Conservation (phyloP, 164 flowering plant genomes). For the Magnolia kwangsiensis region DNA sequence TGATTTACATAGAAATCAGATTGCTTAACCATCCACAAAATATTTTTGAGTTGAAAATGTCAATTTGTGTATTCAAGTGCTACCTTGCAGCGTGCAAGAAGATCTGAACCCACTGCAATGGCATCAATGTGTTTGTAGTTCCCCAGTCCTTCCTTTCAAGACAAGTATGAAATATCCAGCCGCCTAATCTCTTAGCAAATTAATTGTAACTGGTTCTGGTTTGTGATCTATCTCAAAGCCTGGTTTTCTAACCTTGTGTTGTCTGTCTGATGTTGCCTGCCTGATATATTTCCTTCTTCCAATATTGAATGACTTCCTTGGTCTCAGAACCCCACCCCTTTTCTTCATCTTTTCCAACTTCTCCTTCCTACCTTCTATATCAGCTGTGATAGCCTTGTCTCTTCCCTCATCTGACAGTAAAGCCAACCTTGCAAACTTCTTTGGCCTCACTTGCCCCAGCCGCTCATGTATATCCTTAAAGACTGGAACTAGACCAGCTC, state of each 20-base stretch:
- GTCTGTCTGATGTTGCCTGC: slow-evolving; percentile 7
- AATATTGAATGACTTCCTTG: slow-evolving; percentile 23
- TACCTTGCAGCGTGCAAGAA: not conserved
- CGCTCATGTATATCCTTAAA: slow-evolving; percentile 69
- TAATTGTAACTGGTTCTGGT: not conserved
- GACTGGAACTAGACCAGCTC: slow-evolving; percentile 89
- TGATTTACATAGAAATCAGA: not conserved
- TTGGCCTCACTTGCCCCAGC: slow-evolving; percentile 76
- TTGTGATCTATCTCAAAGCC: not conserved
- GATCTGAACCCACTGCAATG: not conserved
- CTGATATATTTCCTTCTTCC: slow-evolving; percentile 31
- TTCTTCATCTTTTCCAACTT: slow-evolving; percentile 62
- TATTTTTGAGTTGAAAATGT: not conserved
- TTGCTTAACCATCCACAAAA: not conserved
- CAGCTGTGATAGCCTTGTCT: slow-evolving; percentile 65
- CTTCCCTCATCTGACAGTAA: slow-evolving; percentile 70
- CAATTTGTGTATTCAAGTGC: not conserved
- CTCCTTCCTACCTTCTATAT: slow-evolving; percentile 67
- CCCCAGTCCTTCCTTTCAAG: not conserved
- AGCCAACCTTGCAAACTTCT: slow-evolving; percentile 84
- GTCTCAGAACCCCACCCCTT: slow-evolving; percentile 21
- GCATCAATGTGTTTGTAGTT: not conserved
- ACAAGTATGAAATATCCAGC: not conserved
- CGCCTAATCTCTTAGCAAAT: not conserved
- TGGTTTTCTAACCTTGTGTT: not conserved